Evolutionary conservation across 2,329 filamentous ascomycete genomes (phyloP), one percentile per base, ranked within the genome.

Genomic region (Aspergillus sp.): DNA sequence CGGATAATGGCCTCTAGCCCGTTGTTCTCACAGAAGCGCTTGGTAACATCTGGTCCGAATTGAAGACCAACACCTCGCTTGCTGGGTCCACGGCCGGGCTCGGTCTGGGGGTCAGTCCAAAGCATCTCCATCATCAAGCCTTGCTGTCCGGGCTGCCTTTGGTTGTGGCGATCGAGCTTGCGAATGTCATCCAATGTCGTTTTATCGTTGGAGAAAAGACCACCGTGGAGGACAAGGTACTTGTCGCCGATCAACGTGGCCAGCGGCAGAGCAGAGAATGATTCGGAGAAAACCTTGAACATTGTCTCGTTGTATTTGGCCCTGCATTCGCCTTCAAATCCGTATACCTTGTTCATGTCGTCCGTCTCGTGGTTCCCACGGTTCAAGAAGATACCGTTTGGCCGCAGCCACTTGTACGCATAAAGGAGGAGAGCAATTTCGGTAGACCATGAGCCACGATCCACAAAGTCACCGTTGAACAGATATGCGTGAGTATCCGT

Each of bases 81-180:
- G 81, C 92, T 96, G 45, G 95, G 95, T 8, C 93, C 91, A 66
- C 95, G 87, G 52, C 95, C 95, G 27, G 89, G 87, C 66, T 87
- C 83, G 0, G 89, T 83, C 74, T 99, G 95, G 3, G 95, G 95
- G 72, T 99, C 95, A 1, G 95, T 98, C 95, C 95, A 99, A 47
- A 99, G 84, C 95, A 99, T 99, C 78, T 99, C 95, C 95, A 99
- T 99, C 95, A 99, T 99, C 68, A 99, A 79, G 13, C 95, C 95
- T 49, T 89, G 80, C 75, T 99, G 95, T 33, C 95, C 95, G 3
- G 95, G 93, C 70, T 98, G 93, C 61, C 91, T 85, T 77, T 98
- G 95, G 73, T 85, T 87, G 78, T 97, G 93, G 64, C 93, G 84
- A 77, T 98, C 88, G 57, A 98, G 81, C 78, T 96, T 96, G 65